phyloP scores from a whole-genome alignment of 148 eudicot species.

The Suaeda aralocaspica region DNA sequence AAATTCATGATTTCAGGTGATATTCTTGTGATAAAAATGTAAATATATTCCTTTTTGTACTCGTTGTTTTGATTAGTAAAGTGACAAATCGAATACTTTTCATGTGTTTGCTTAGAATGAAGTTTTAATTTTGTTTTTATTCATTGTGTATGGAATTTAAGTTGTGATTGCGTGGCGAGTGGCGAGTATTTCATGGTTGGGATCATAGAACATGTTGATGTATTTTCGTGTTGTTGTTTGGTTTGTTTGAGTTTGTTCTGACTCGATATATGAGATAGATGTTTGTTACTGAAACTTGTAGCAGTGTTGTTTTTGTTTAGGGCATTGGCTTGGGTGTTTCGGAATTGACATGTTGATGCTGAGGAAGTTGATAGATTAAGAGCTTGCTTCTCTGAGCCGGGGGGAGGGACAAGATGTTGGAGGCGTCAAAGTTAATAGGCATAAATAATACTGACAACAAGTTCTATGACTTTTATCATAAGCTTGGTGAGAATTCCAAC shows the following conservation, averaged over 20 bases:
- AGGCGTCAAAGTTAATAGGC: slow-evolving; percentile 76
- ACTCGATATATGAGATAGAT: neutral
- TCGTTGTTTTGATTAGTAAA: neutral
- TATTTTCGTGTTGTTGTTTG: neutral
- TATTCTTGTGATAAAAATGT: neutral
- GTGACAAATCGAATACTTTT: neutral
- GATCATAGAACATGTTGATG: neutral
- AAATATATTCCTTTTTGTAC: neutral
- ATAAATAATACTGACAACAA: slow-evolving; percentile 64
- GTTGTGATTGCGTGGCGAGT: neutral
- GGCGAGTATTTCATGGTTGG: neutral
- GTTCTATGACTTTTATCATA: slow-evolving; percentile 69
- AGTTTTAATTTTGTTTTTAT: neutral
- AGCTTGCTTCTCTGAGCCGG: slow-evolving; percentile 28
- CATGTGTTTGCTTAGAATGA: neutral
- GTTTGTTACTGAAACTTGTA: slow-evolving; percentile 14
- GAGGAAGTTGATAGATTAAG: slow-evolving; percentile 28
- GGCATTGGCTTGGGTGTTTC: slow-evolving; percentile 19
- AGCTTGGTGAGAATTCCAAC: slow-evolving; percentile 83
- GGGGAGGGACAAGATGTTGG: slow-evolving; percentile 61
- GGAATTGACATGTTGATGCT: slow-evolving; percentile 34
- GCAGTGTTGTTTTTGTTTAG: slow-evolving; percentile 17
- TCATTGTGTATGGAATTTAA: neutral
- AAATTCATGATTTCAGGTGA: neutral
- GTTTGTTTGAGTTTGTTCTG: neutral